A percentile compares a stretch with the other conserved stretches of the same genome.
Conservation (phyloP, 1,139 yeast genomes). For the Spathaspora sp. region DNA sequence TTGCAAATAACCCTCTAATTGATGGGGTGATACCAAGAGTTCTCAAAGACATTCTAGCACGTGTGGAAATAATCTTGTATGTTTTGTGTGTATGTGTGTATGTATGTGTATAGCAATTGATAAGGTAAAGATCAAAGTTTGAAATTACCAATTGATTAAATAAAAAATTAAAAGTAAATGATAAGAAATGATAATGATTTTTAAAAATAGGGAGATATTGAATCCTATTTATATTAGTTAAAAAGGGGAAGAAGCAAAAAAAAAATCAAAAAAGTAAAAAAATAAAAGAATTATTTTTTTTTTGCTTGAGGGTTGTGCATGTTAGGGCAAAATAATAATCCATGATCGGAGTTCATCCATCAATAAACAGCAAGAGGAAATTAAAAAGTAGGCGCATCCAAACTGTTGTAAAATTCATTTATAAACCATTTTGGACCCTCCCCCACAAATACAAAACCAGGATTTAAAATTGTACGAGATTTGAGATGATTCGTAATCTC, state of each 20-base stretch:
- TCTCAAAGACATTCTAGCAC: constrained; percentile 39
- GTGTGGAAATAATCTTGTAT: background rate
- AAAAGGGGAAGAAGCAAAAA: too few species aligned
- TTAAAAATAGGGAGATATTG: background rate
- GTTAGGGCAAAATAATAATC: background rate
- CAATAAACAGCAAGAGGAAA: background rate
- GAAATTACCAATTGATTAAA: background rate
- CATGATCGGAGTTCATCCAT: background rate
- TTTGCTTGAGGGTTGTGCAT: background rate
- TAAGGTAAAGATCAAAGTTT: background rate
- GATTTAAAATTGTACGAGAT: too few species aligned
- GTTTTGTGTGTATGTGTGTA: background rate
- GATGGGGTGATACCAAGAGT: constrained; percentile 42
- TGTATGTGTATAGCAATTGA: background rate
- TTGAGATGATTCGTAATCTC: background rate
- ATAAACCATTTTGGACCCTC: too few species aligned
- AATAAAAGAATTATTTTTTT: background rate
- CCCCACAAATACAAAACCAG: too few species aligned
- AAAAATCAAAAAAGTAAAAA: background rate
- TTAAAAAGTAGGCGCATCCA: too few species aligned
- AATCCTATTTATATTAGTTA: background rate
- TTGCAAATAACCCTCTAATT: constrained; percentile 37
- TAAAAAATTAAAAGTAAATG: background rate
- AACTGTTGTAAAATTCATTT: too few species aligned
- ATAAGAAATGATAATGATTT: background rate